A percentile compares a stretch with the other conserved stretches of the same genome.
phyloP scores from a whole-genome alignment of 2,329 filamentous ascomycete species.

The Emericellopsis atlantica region DNA sequence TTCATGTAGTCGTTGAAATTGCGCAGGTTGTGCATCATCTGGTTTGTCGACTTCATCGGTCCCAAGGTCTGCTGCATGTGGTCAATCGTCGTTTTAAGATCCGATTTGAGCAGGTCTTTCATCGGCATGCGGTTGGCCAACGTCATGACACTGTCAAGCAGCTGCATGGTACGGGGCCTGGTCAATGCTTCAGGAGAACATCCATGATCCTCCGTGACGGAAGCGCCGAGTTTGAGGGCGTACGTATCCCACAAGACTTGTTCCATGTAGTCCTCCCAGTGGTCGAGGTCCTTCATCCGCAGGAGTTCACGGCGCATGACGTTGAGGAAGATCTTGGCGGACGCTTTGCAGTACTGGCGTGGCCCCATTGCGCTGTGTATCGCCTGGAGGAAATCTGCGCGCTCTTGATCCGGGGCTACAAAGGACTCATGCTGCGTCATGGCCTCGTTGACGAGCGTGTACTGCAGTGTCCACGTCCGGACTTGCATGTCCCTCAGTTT shows the following conservation, averaged over 20 bases:
- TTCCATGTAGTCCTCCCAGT: slow-evolving; percentile 75
- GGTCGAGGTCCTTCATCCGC: slow-evolving; percentile 60
- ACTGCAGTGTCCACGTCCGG: slow-evolving; percentile 78
- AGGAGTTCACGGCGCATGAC: slow-evolving; percentile 80
- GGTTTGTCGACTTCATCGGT: slow-evolving; percentile 61
- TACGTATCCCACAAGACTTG: slow-evolving; percentile 78
- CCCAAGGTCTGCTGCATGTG: slow-evolving; percentile 85
- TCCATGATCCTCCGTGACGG: slow-evolving; percentile 64
- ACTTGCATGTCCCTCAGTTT: slow-evolving; percentile 81
- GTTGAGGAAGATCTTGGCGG: slow-evolving; percentile 79
- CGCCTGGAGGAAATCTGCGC: slow-evolving; percentile 67
- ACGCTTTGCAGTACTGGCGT: slow-evolving; percentile 72
- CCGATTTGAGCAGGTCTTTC: slow-evolving; percentile 84
- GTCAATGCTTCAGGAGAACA: slow-evolving; percentile 70
- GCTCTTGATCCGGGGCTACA: slow-evolving; percentile 53
- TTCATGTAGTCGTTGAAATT: slow-evolving; percentile 74
- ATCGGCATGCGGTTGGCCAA: slow-evolving; percentile 76
- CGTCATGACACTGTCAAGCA: slow-evolving; percentile 73
- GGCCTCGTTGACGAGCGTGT: slow-evolving; percentile 64
- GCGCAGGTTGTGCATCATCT: slow-evolving; percentile 77
- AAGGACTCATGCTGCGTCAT: slow-evolving; percentile 58
- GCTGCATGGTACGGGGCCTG: slow-evolving; percentile 63
- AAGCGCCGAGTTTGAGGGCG: slow-evolving; percentile 60
- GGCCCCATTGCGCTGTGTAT: slow-evolving; percentile 77
- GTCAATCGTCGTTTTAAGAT: slow-evolving; percentile 81